These are phyloP conservation scores for Hura crepitans DNA, from an alignment of 441 rosid genomes.

Conservation along the genomic window DNA sequence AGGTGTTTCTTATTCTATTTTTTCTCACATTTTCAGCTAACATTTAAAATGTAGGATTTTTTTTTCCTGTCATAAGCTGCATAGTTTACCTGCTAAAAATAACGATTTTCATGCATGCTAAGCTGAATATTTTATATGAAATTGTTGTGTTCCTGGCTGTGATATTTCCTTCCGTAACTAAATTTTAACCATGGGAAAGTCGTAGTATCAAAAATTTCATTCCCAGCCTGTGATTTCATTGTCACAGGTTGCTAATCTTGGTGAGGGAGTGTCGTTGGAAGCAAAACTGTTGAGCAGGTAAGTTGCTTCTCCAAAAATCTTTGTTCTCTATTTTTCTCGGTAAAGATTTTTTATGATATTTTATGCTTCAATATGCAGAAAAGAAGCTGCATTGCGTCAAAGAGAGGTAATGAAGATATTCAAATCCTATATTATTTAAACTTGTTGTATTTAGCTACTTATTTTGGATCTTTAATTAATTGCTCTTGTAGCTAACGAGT, in stretches of 20 bases:
- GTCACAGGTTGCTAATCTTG: slow-evolving; percentile 80
- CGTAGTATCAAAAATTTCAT: no score
- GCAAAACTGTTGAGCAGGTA: slow-evolving; percentile 82
- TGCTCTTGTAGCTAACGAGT: slow-evolving; percentile 1
- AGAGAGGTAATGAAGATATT: slow-evolving; percentile 55
- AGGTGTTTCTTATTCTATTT: slow-evolving; percentile 39
- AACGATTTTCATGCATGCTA: slow-evolving; percentile 15
- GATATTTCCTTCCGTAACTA: neutral
- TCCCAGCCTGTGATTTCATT: neutral
- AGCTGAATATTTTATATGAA: slow-evolving; percentile 5
- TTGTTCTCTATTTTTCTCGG: slow-evolving; percentile 16
- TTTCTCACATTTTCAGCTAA: neutral
- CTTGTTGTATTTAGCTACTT: slow-evolving; percentile 5
- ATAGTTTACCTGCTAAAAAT: neutral
- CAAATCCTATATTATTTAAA: slow-evolving; percentile 24
- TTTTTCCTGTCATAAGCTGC: neutral
- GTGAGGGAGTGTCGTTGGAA: slow-evolving; percentile 92
- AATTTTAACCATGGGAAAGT: neutral
- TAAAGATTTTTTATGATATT: slow-evolving; percentile 14
- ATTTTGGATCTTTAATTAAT: slow-evolving; percentile 1
- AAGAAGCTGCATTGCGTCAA: slow-evolving; percentile 89
- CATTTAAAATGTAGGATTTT: slow-evolving; percentile 6
- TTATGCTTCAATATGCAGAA: slow-evolving; percentile 44
- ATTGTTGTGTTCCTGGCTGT: neutral
- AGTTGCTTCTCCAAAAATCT: slow-evolving; percentile 36